phyloP scores from a whole-genome alignment of 768 basidiomycete species.

The Suillus placidus region DNA sequence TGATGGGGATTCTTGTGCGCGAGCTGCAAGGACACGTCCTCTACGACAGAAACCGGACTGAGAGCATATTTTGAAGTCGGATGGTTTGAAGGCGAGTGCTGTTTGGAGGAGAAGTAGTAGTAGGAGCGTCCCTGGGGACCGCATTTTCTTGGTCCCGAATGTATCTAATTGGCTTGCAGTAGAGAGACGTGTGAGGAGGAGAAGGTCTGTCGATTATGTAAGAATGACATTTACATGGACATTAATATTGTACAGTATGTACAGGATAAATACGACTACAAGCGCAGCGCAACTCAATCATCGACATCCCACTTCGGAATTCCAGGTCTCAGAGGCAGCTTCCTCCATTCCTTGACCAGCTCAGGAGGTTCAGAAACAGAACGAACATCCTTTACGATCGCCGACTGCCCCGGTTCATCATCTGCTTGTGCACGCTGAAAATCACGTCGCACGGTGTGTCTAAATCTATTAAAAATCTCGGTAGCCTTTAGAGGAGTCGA shows the following conservation, averaged over 20 bases:
- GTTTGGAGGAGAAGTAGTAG: conserved; percentile 34
- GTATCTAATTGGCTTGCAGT: not conserved
- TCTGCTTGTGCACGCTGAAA: not conserved
- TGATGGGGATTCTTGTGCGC: conserved; percentile 58
- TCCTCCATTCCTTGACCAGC: conserved; percentile 21
- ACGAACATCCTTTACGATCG: not conserved
- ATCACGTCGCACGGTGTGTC: not conserved
- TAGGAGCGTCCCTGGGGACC: conserved; percentile 6
- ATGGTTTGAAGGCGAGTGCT: conserved; percentile 62
- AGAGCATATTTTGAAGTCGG: conserved; percentile 94
- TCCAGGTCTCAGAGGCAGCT: conserved; percentile 19
- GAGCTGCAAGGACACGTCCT: conserved; percentile 79
- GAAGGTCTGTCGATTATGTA: not conserved
- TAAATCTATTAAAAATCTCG: not conserved
- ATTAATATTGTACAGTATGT: too few relatives aligned
- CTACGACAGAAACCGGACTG: conserved; percentile 95
- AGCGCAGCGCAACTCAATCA: not conserved
- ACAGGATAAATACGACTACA: too few relatives aligned
- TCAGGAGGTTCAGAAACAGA: not conserved
- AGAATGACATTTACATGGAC: not conserved
- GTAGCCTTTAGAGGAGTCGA: not conserved
- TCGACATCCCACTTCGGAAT: conserved; percentile 33
- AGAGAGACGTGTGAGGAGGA: not conserved
- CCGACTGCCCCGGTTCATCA: not conserved
- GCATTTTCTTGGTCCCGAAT: not conserved